phyloP scores from a whole-genome alignment of 495 filamentous ascomycete species.

The Chaetomium cochliodes region DNA sequence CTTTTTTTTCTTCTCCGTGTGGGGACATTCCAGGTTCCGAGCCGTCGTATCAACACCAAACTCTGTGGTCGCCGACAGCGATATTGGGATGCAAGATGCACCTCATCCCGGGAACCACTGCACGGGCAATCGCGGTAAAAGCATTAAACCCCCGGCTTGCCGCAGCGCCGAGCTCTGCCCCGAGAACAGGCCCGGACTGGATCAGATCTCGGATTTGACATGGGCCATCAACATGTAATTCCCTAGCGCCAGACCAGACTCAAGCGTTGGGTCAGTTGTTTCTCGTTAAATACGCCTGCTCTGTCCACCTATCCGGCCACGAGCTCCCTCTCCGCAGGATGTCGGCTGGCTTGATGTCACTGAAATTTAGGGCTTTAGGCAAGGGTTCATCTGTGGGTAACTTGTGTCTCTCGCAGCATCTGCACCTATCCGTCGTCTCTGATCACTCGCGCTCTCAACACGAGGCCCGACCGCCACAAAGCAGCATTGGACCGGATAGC shows the following conservation, averaged over 20 bases:
- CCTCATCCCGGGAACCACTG: neutral
- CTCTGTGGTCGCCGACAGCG: neutral
- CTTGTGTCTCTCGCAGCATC: neutral
- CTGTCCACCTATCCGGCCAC: neutral
- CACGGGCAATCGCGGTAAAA: neutral
- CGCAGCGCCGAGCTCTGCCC: conserved; percentile 1
- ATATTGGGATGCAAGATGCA: conserved; percentile 7
- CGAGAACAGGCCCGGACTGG: neutral
- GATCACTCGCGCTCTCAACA: conserved; percentile 9
- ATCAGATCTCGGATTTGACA: neutral
- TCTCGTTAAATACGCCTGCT: neutral
- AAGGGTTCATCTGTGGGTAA: conserved; percentile 3
- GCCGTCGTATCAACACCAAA: neutral
- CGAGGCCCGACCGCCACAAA: conserved; percentile 8
- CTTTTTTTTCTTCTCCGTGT: neutral
- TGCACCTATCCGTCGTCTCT: conserved; percentile 16
- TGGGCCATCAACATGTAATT: neutral
- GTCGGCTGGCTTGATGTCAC: neutral
- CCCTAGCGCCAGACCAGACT: neutral
- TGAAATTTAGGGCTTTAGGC: neutral
- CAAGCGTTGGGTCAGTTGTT: neutral
- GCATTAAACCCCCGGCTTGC: conserved; percentile 3
- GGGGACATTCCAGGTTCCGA: neutral
- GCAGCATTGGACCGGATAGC: neutral
- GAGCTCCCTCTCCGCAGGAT: neutral